Conservation (phyloP, 2,329 filamentous ascomycete genomes). For the Pseudogymnoascus verrucosus region DNA sequence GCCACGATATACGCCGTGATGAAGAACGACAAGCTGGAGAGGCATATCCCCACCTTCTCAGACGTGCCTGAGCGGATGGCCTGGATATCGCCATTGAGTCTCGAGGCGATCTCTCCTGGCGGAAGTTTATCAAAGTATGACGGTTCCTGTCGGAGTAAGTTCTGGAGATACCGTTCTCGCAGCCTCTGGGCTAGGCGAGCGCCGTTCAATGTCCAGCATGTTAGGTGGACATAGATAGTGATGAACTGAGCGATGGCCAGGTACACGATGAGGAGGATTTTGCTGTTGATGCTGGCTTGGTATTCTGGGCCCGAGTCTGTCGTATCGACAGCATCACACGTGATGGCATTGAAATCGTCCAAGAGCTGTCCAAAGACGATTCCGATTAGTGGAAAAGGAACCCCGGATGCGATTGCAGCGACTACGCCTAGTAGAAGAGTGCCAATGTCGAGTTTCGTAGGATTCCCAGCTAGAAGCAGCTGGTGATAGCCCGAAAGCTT, state of each 20-base stretch:
- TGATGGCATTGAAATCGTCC: conserved; percentile 49
- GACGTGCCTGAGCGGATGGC: conserved; percentile 49
- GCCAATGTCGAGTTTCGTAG: conserved; percentile 26
- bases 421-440: conserved; percentile 32
- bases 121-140: conserved; percentile 47
- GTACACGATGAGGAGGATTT: conserved; percentile 54
- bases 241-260: conserved; percentile 56
- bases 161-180: conserved; percentile 43
- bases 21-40: conserved; percentile 48
- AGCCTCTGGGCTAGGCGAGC: conserved; percentile 46
- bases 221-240: conserved; percentile 55
- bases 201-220: conserved; percentile 50
- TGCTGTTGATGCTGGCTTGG: conserved; percentile 42
- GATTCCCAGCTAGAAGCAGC: conserved; percentile 31
- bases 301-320: conserved; percentile 19
- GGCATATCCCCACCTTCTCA: conserved; percentile 51
- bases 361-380: conserved; percentile 56
- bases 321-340: conserved; percentile 35
- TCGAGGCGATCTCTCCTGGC: conserved; percentile 44
- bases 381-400: conserved; percentile 54
- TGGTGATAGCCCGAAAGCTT: conserved; percentile 29
- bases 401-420: conserved; percentile 45
- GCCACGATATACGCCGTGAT: conserved; percentile 51
- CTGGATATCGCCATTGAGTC: conserved; percentile 48
- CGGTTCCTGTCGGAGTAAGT: conserved; percentile 44